A percentile compares a stretch with the other conserved stretches of the same genome.
Evolutionary conservation across 768 basidiomycete genomes (phyloP).

Genomic region (Lentinula edodes): DNA sequence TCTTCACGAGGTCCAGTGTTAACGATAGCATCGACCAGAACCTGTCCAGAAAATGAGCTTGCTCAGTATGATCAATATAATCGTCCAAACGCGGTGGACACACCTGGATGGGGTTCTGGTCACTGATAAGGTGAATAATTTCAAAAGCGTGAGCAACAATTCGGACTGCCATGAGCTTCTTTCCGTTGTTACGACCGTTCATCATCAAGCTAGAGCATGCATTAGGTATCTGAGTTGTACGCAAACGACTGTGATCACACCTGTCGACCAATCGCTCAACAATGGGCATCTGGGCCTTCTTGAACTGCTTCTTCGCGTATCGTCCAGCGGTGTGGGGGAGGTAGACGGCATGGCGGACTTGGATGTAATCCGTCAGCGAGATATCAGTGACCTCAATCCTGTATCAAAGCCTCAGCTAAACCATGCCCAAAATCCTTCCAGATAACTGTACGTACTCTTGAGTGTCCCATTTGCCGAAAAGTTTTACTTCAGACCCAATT

Average conservation of each 20-base stretch:
- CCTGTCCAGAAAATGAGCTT: conserved; percentile 32
- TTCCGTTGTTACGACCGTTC: conserved; percentile 99
- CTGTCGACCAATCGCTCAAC: conserved; percentile 98
- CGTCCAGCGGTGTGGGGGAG: conserved; percentile 98
- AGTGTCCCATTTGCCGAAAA: conserved; percentile 99
- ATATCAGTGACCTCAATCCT: conserved; percentile 99
- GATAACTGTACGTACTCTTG: conserved; percentile 68
- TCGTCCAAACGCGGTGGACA: conserved; percentile 17
- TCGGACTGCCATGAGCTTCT: conserved; percentile 97
- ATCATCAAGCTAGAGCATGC: conserved; percentile 81
- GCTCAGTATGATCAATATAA: neutral
- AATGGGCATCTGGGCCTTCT: conserved; percentile 99
- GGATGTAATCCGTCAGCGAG: conserved; percentile 98
- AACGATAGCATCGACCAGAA: conserved; percentile 96
- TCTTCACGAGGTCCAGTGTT: conserved; percentile 99
- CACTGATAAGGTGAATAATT: conserved; percentile 99
- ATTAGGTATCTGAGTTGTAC: neutral
- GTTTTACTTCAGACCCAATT: conserved; percentile 83
- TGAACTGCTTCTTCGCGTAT: conserved; percentile 99
- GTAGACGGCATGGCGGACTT: conserved; percentile 96
- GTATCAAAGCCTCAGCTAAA: conserved; percentile 6
- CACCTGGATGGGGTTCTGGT: conserved; percentile 99
- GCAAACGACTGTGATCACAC: conserved; percentile 36
- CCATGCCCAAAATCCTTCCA: neutral
- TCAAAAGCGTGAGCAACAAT: conserved; percentile 99